phyloP scores from a whole-genome alignment of 352 stramenopile species.

The Phytopythium chamaehyphon region DNA sequence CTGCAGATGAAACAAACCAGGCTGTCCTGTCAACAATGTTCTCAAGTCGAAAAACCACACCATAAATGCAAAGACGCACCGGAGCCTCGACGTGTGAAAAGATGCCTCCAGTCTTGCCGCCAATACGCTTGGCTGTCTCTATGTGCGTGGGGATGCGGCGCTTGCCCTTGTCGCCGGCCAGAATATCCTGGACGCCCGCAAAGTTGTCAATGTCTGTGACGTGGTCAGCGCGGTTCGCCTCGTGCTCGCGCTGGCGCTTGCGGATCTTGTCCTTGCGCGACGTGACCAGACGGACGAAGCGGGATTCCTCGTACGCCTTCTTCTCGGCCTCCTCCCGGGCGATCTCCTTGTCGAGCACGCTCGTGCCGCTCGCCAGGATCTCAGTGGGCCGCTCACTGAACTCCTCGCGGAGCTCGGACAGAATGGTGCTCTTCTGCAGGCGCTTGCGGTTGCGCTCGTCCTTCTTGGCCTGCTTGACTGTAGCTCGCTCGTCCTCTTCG shows the following conservation, averaged over 20 bases:
- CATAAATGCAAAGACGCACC: conserved; percentile 19
- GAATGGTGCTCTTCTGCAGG: conserved; percentile 79
- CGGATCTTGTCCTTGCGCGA: conserved; percentile 87
- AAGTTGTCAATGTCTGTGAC: conserved; percentile 88
- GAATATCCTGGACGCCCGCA: conserved; percentile 70
- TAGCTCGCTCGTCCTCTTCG: conserved; percentile 77
- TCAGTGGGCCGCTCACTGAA: conserved; percentile 80
- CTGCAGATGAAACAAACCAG: conserved; percentile 20
- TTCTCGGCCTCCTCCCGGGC: conserved; percentile 80
- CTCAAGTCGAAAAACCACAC: not conserved
- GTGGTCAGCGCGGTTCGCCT: conserved; percentile 64
- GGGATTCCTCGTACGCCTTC: conserved; percentile 80
- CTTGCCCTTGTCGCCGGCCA: conserved; percentile 71
- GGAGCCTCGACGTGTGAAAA: conserved; percentile 73
- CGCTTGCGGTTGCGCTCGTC: conserved; percentile 78
- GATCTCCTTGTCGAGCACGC: conserved; percentile 75
- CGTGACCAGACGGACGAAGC: conserved; percentile 83
- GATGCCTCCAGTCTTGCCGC: conserved; percentile 77
- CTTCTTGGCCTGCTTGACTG: conserved; percentile 78
- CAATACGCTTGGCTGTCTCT: conserved; percentile 45
- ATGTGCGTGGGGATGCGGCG: conserved; percentile 51
- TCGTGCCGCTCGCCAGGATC: conserved; percentile 57
- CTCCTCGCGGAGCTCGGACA: conserved; percentile 82
- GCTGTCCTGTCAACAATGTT: too few species aligned
- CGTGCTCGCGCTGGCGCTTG: conserved; percentile 80